A percentile compares a stretch with the other conserved stretches of the same genome.
Evolutionary conservation across 352 stramenopile species (phyloP).

Genomic region (Globisporangium alternatum): DNA sequence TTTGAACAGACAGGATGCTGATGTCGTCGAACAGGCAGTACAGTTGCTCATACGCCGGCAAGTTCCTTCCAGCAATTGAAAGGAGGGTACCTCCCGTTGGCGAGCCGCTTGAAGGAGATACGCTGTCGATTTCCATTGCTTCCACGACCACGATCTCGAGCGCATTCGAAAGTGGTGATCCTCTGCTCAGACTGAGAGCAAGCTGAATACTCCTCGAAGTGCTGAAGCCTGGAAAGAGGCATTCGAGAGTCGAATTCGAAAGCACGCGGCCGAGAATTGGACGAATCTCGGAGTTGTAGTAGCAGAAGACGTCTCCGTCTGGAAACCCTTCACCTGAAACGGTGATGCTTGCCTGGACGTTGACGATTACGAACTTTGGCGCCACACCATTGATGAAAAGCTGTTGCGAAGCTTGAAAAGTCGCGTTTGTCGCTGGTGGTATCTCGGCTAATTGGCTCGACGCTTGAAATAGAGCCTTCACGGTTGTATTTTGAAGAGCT

Average conservation of each 20-base stretch:
- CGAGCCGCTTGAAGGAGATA: conserved; percentile 4
- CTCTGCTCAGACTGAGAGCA: background rate
- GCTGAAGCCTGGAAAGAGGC: background rate
- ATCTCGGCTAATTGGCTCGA: background rate
- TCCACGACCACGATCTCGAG: background rate
- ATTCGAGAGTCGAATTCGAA: conserved; percentile 3
- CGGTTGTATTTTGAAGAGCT: background rate
- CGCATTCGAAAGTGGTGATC: background rate
- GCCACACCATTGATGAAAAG: conserved; percentile 4
- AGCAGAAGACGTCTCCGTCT: background rate
- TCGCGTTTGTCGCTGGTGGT: background rate
- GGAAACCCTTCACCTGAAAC: background rate
- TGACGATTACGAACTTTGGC: conserved; percentile 1
- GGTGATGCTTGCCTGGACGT: background rate
- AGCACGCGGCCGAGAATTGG: conserved; percentile 3
- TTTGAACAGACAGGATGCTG: background rate
- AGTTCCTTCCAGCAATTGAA: background rate
- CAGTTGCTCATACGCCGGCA: conserved; percentile 9
- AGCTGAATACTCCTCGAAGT: background rate
- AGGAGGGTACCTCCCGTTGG: background rate
- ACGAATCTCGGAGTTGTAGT: background rate
- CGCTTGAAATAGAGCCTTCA: conserved; percentile 1
- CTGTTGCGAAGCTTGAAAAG: background rate
- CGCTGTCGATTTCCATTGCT: conserved; percentile 4
- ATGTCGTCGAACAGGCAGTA: conserved; percentile 9